phyloP scores from a whole-genome alignment of 2,329 filamentous ascomycete species.

The Verticillium zaregamsianum region DNA sequence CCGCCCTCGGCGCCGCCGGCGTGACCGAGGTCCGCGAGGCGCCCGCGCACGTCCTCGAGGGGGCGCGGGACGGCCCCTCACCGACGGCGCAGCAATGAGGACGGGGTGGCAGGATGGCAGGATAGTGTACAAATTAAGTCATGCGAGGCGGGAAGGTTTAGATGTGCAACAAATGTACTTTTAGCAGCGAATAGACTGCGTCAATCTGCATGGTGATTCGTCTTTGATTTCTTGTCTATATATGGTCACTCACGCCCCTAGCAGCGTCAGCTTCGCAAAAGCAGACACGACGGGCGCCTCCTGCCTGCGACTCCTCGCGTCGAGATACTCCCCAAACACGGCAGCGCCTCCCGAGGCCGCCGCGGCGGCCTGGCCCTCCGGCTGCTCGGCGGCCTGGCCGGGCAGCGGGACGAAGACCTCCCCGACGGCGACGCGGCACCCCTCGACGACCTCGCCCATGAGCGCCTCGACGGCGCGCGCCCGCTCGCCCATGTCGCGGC shows the following conservation, averaged over 20 bases:
- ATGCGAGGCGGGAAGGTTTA: background rate
- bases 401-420: constrained; percentile 59
- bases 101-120: background rate
- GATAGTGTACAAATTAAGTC: background rate
- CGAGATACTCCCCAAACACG: constrained; percentile 46
- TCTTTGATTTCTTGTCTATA: background rate
- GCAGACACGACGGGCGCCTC: constrained; percentile 44
- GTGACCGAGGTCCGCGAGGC: constrained; percentile 22
- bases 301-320: constrained; percentile 39
- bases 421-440: constrained; percentile 60
- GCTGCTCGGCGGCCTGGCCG: constrained; percentile 13
- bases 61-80: background rate
- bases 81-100: background rate
- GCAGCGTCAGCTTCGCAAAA: constrained; percentile 45
- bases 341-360: constrained; percentile 44
- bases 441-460: constrained; percentile 68
- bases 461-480: constrained; percentile 72
- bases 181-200: constrained; percentile 8
- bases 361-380: constrained; percentile 15
- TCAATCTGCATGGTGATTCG: background rate
- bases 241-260: constrained; percentile 33
- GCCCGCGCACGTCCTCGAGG: background rate
- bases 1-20: constrained; percentile 32
- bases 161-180: constrained; percentile 15
- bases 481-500: constrained; percentile 82